Evolutionary conservation across 805 yeast genomes (phyloP), one percentile per base, ranked within the genome.

Genomic region (Teunomyces panamensis): DNA sequence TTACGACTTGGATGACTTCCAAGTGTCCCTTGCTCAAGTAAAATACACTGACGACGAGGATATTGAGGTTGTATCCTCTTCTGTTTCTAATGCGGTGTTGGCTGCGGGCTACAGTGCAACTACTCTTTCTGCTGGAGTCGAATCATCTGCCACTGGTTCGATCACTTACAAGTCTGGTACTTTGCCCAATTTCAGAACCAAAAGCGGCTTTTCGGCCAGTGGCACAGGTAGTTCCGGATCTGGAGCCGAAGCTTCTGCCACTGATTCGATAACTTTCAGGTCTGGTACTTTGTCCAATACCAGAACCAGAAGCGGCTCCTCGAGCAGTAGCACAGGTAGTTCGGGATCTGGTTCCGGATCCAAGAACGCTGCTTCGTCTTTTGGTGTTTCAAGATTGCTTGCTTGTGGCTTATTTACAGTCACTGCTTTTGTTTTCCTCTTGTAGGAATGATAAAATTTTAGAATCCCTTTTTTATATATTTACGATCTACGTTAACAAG

Each of bases 1-100:
- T 11, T 83, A 77, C 62, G 85, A 86, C 62, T 65, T 83, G 44
- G 87, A 81, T 29, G 77, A 77, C 57, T 65, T 64, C 42, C 73
- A 79, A 56, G 68, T 85, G 33, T 80, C 87, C 3, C 54, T 85
- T 13, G 63, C 71, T 6, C 69, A 59, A 43, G 65, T 51, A 26
- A 55, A 52, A 14, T 61, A 62, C 46, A 56, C 69, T 30, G 43
- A 54, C 46, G 60, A 62, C 10, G 68, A 68, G 48, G 63, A 79
- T 47, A 72, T 82, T 39, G 81, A 80, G 45, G 69, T 64, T 8
- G 75, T 84, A 35, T 50, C 66, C 4, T 51, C 71, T 9, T 41
- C 66, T 9, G 74, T 83, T 39, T 86, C 87, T n/a, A 65, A 73
- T 33, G 85, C 84, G 1, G 60, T 63, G 2, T 57, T 61, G 3